phyloP scores from a whole-genome alignment of 331 rosid species.

The Saraca asoca region DNA sequence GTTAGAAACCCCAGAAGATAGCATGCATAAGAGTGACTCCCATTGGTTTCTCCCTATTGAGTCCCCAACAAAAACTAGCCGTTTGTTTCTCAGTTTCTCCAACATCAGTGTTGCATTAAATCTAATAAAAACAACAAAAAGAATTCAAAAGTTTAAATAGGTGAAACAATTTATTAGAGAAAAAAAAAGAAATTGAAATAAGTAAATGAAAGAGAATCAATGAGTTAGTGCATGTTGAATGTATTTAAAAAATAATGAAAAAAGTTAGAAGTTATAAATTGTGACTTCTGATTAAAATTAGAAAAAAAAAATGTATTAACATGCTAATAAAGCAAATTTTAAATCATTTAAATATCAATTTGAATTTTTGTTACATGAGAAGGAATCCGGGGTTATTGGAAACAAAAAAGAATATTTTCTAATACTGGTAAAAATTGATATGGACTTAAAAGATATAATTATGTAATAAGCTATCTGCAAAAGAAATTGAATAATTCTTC shows the following conservation, averaged over 20 bases:
- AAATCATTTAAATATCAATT: too few relatives aligned
- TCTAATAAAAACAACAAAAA: conserved; percentile 38
- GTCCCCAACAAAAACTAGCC: conserved; percentile 82
- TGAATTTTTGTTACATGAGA: too few relatives aligned
- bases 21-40: conserved; percentile 93
- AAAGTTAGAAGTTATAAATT: too few relatives aligned
- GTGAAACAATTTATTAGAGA: background rate
- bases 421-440: background rate
- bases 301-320: too few relatives aligned
- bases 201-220: too few relatives aligned
- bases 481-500: conserved; percentile 22
- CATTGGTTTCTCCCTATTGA: conserved; percentile 96
- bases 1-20: conserved; percentile 66
- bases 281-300: too few relatives aligned
- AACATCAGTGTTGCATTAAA: conserved; percentile 76
- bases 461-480: background rate
- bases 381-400: background rate
- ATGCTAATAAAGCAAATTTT: too few relatives aligned
- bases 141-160: background rate
- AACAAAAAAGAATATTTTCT: conserved; percentile 28
- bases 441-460: background rate
- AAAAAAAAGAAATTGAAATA: too few relatives aligned
- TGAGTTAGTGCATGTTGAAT: too few relatives aligned
- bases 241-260: too few relatives aligned
- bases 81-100: conserved; percentile 68